Percentiles rank a stretch among this genome's conserved stretches.
Conservation (phyloP, 345 rosid species). For the Noccaea caerulescens region DNA sequence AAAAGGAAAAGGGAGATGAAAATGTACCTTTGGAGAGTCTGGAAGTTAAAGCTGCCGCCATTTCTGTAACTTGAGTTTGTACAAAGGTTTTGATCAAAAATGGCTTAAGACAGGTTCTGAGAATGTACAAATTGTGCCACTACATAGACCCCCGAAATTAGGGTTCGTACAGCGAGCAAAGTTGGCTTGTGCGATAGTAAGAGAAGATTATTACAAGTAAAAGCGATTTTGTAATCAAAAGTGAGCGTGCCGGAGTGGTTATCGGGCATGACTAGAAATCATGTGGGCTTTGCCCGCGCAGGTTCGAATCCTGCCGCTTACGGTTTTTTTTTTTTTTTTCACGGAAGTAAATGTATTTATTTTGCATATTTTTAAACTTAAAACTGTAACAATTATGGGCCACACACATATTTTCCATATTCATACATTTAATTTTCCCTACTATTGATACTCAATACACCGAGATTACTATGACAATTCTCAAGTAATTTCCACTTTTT, state of each 20-base stretch:
- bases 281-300: slow-evolving; percentile 92
- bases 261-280: slow-evolving; percentile 93
- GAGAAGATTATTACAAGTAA: background rate
- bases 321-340: background rate
- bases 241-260: slow-evolving; percentile 50
- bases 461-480: background rate
- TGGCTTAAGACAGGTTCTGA: background rate
- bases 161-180: slow-evolving; percentile 7
- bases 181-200: background rate
- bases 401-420: background rate
- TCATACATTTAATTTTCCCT: background rate
- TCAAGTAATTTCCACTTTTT: background rate
- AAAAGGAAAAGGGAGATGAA: background rate
- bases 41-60: slow-evolving; percentile 44
- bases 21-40: slow-evolving; percentile 28
- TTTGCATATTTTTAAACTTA: background rate
- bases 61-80: slow-evolving; percentile 12
- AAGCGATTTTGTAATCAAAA: background rate
- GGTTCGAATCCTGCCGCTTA: slow-evolving; percentile 73
- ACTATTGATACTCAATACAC: background rate
- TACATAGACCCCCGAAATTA: slow-evolving; percentile 1
- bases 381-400: background rate
- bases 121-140: slow-evolving; percentile 3
- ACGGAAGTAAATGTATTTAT: background rate
- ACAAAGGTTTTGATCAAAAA: slow-evolving; percentile 3